Conservation (phyloP, 148 eudicot genomes). For the Linanthus parryae region DNA sequence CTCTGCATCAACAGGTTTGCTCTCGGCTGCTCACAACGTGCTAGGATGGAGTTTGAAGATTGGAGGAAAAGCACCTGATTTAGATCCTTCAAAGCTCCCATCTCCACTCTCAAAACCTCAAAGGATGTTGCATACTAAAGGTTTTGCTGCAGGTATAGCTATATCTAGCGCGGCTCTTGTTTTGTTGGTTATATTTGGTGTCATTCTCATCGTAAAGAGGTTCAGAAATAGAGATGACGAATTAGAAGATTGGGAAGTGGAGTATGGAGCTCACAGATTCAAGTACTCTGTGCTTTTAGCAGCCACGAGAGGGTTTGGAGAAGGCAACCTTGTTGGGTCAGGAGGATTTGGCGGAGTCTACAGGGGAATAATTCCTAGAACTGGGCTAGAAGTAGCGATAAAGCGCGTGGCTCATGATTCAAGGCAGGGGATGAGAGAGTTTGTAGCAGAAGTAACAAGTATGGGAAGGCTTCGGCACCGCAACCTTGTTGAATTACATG, state of each 20-base stretch:
- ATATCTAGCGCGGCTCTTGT: constrained; percentile 4
- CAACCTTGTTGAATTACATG: constrained; percentile 13
- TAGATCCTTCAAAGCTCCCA: constrained; percentile 12
- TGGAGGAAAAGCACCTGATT: constrained; percentile 10
- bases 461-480: constrained; percentile 11
- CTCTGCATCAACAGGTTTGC: constrained; percentile 15
- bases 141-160: constrained; percentile 6
- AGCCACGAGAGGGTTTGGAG: constrained; percentile 12
- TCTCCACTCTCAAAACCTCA: neutral
- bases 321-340: constrained; percentile 7
- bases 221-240: neutral
- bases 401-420: constrained; percentile 17
- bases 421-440: constrained; percentile 14
- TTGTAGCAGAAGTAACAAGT: constrained; percentile 13
- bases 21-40: constrained; percentile 4
- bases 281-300: constrained; percentile 12
- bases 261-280: constrained; percentile 16
- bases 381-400: constrained; percentile 20
- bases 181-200: constrained; percentile 6
- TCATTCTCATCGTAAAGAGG: neutral
- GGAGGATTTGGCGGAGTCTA: constrained; percentile 20
- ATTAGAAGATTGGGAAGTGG: constrained; percentile 18
- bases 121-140: constrained; percentile 4
- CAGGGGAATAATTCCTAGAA: constrained; percentile 11
- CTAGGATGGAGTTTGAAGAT: constrained; percentile 17